Evolutionary conservation across 164 flowering plant species (phyloP).

Genomic region (Sextonia rubra): DNA sequence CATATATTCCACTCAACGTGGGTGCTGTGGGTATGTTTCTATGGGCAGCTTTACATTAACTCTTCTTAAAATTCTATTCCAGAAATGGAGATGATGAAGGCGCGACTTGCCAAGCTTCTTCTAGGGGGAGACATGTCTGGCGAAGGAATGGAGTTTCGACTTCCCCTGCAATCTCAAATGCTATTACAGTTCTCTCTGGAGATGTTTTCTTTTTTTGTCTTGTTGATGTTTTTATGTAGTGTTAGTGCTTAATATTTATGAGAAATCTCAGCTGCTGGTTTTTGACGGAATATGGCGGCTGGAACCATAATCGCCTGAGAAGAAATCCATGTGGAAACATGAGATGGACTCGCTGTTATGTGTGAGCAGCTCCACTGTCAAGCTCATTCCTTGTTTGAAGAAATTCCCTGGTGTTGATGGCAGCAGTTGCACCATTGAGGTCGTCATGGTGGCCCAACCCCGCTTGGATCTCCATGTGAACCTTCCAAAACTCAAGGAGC

Average conservation of each 20-base stretch:
- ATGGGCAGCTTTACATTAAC: too few relatives aligned
- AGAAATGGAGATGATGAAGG: slow-evolving; percentile 79
- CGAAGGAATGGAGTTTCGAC: slow-evolving; percentile 79
- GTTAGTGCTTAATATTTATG: too few relatives aligned
- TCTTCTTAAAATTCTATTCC: too few relatives aligned
- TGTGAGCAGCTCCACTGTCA: slow-evolving; percentile 69
- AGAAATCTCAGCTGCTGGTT: slow-evolving; percentile 46
- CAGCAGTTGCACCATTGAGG: slow-evolving; percentile 62
- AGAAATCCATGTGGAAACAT: slow-evolving; percentile 63
- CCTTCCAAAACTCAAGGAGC: slow-evolving; percentile 75
- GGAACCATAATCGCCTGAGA: slow-evolving; percentile 61
- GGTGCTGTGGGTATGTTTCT: too few relatives aligned
- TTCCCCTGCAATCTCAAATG: slow-evolving; percentile 79
- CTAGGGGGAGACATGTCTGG: slow-evolving; percentile 94
- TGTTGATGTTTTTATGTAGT: too few relatives aligned
- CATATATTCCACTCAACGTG: too few relatives aligned
- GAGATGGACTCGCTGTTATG: slow-evolving; percentile 82
- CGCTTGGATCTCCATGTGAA: slow-evolving; percentile 59
- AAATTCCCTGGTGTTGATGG: slow-evolving; percentile 55
- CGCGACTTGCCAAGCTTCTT: slow-evolving; percentile 70
- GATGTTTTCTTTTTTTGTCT: not conserved
- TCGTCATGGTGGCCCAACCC: slow-evolving; percentile 69
- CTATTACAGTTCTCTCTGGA: slow-evolving; percentile 85
- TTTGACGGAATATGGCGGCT: slow-evolving; percentile 81
- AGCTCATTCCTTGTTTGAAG: slow-evolving; percentile 61